These are phyloP conservation scores for Tanacetum coccineum DNA, from an alignment of 129 eudicot species.

Conservation along the genomic window DNA sequence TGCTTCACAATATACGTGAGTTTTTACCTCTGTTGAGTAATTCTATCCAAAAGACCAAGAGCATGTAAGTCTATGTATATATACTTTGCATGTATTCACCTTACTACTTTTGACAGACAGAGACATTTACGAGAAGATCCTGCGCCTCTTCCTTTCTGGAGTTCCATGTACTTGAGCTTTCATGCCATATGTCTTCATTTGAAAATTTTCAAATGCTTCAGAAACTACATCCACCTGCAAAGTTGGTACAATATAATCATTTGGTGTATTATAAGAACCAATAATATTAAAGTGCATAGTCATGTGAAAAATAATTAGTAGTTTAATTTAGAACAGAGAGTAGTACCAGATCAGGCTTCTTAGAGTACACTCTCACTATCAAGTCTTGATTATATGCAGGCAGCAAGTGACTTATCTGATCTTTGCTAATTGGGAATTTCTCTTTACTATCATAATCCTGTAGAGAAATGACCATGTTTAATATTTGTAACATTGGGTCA, in stretches of 20 bases:
- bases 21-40: constrained; percentile 8
- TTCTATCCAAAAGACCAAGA: constrained; percentile 21
- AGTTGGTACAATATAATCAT: background rate
- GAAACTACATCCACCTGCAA: constrained; percentile 76
- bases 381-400: constrained; percentile 73
- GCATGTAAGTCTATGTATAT: constrained; percentile 16
- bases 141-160: constrained; percentile 67
- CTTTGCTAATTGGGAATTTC: constrained; percentile 52
- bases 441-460: constrained; percentile 68
- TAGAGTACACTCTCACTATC: constrained; percentile 80
- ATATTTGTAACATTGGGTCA: background rate
- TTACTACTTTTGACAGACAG: constrained; percentile 1
- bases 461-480: background rate
- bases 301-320: background rate
- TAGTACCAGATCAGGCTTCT: constrained; percentile 68
- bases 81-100: constrained; percentile 30
- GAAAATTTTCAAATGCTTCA: constrained; percentile 85
- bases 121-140: constrained; percentile 20
- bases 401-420: constrained; percentile 68
- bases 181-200: constrained; percentile 54
- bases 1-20: background rate
- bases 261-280: background rate
- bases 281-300: background rate
- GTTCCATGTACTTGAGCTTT: constrained; percentile 86
- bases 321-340: background rate